A percentile compares a stretch with the other conserved stretches of the same genome.
These are phyloP conservation scores for Quercus engelmannii DNA, from an alignment of 306 rosid genomes.

Conservation along the genomic window DNA sequence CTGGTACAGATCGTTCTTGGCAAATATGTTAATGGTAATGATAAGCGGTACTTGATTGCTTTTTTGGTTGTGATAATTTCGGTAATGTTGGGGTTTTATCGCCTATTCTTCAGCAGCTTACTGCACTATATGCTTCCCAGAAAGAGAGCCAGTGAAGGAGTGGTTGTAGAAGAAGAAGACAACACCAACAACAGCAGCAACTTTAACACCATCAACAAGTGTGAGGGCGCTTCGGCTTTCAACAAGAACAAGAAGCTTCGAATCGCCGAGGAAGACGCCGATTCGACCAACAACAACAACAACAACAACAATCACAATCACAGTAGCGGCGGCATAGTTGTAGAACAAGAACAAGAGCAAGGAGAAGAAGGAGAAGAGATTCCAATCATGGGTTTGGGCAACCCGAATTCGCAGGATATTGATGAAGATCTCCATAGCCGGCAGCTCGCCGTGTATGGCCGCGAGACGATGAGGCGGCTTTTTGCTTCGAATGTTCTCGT, in stretches of 20 bases:
- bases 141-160: slow-evolving; percentile 83
- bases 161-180: slow-evolving; percentile 55
- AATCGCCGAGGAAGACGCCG: slow-evolving; percentile 47
- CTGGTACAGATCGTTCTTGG: slow-evolving; percentile 24
- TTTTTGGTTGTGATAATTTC: slow-evolving; percentile 26
- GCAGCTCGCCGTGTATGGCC: slow-evolving; percentile 93
- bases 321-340: slow-evolving; percentile 31
- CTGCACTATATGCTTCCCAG: slow-evolving; percentile 95
- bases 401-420: slow-evolving; percentile 48
- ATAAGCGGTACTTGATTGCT: slow-evolving; percentile 15
- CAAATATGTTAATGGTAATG: background rate
- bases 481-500: slow-evolving; percentile 75
- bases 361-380: slow-evolving; percentile 11
- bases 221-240: slow-evolving; percentile 28
- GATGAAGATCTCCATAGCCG: slow-evolving; percentile 99
- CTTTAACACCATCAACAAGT: background rate
- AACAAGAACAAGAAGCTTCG: slow-evolving; percentile 47
- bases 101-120: slow-evolving; percentile 55
- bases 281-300: slow-evolving; percentile 32
- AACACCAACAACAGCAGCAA: slow-evolving; percentile 18
- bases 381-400: slow-evolving; percentile 61
- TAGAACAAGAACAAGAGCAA: slow-evolving; percentile 16
- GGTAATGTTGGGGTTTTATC: slow-evolving; percentile 33
- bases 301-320: background rate
- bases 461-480: slow-evolving; percentile 90